phyloP scores from a whole-genome alignment of 1,139 yeast species.

The Suhomyces atakaporum region DNA sequence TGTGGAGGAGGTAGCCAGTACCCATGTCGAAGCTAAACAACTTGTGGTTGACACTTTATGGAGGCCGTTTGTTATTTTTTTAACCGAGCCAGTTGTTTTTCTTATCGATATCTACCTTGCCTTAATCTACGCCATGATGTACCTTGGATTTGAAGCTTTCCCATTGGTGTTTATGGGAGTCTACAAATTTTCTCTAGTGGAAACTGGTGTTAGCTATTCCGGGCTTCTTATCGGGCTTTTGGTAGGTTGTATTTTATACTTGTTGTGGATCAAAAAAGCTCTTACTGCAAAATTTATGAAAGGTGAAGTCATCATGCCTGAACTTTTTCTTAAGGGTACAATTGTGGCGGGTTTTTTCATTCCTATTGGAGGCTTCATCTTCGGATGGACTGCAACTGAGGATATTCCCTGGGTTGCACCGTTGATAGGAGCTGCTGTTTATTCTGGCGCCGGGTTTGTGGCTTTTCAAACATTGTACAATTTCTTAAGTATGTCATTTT shows the following conservation, averaged over 20 bases:
- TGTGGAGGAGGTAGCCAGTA: constrained; percentile 29
- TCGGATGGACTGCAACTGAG: constrained; percentile 50
- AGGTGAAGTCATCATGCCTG: constrained; percentile 34
- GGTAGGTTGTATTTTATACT: constrained; percentile 28
- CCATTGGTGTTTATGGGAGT: constrained; percentile 53
- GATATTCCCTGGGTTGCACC: constrained; percentile 47
- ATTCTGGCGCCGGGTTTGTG: constrained; percentile 38
- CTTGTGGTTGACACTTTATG: constrained; percentile 44
- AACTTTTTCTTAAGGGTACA: constrained; percentile 43
- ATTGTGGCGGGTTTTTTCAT: constrained; percentile 43
- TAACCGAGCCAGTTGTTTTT: constrained; percentile 48
- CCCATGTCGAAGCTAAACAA: constrained; percentile 19
- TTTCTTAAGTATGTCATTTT: constrained; percentile 36
- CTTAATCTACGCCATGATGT: constrained; percentile 53
- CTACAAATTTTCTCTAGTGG: constrained; percentile 48
- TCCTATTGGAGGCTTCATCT: constrained; percentile 48
- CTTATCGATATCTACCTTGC: constrained; percentile 52
- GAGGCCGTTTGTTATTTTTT: constrained; percentile 47
- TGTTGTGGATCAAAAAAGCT: constrained; percentile 20
- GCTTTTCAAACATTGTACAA: constrained; percentile 43
- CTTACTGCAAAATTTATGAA: constrained; percentile 27
- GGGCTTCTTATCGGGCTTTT: constrained; percentile 46
- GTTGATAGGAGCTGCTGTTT: constrained; percentile 42
- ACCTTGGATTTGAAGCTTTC: constrained; percentile 62
- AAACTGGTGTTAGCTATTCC: constrained; percentile 48